Percentiles rank a stretch among this genome's conserved stretches.
Conservation (phyloP, 108 stramenopile genomes). For the Cyclotella kingstonii region DNA sequence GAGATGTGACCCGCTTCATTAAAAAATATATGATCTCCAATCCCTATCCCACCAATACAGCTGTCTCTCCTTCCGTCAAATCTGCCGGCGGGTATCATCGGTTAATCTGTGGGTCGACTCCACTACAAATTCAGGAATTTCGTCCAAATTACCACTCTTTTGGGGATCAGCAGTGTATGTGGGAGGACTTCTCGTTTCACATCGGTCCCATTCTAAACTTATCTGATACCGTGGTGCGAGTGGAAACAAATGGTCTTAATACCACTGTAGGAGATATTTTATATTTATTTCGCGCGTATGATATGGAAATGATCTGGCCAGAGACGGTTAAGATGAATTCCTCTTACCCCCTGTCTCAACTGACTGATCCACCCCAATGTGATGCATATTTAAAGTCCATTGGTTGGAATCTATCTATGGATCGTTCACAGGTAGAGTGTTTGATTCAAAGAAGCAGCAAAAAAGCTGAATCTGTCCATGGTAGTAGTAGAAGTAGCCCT, state of each 20-base stretch:
- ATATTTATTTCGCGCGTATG: constrained; percentile 41
- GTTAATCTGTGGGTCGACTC: constrained; percentile 22
- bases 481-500: neutral
- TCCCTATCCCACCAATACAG: constrained; percentile 21
- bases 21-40: constrained; percentile 16
- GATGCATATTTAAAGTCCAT: constrained; percentile 7
- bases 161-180: neutral
- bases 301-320: constrained; percentile 21
- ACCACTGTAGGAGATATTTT: constrained; percentile 23
- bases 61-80: constrained; percentile 2
- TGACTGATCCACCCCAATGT: constrained; percentile 3
- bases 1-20: constrained; percentile 6
- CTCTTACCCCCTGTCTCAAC: neutral
- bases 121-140: constrained; percentile 25
- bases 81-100: constrained; percentile 1
- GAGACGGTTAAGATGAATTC: neutral
- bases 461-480: neutral
- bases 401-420: constrained; percentile 24
- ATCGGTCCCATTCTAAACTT: constrained; percentile 29
- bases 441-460: constrained; percentile 4
- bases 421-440: neutral
- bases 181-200: constrained; percentile 35
- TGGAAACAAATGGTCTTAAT: constrained; percentile 24
- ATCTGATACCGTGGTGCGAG: constrained; percentile 44
- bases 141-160: neutral